A percentile compares a stretch with the other conserved stretches of the same genome.
These are phyloP conservation scores for Ephemerocybe angulata DNA, from an alignment of 768 basidiomycete genomes.

Conservation along the genomic window DNA sequence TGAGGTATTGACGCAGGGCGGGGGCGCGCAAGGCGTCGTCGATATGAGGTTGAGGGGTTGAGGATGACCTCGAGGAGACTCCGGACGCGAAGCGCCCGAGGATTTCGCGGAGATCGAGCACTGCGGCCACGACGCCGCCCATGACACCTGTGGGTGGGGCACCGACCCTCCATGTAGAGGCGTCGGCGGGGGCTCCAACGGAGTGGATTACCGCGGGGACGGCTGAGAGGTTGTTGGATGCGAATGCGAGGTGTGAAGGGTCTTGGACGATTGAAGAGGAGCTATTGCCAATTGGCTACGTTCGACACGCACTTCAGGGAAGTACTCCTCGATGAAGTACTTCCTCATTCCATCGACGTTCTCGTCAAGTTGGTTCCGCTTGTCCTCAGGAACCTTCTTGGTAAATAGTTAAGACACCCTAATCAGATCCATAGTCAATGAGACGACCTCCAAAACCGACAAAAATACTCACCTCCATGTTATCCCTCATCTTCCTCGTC, in stretches of 20 bases:
- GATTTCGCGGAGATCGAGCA: constrained; percentile 66
- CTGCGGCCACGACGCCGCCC: too few species aligned
- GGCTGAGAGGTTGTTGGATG: background rate
- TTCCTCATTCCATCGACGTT: constrained; percentile 56
- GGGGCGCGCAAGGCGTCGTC: constrained; percentile 72
- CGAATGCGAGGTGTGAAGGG: background rate
- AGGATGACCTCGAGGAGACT: constrained; percentile 63
- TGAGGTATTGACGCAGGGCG: constrained; percentile 74
- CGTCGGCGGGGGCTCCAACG: too few species aligned
- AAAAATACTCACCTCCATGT: constrained; percentile 12
- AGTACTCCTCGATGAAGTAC: constrained; percentile 77
- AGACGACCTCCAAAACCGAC: background rate
- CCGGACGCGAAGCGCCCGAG: constrained; percentile 90
- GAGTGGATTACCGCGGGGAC: too few species aligned
- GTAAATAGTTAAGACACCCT: constrained; percentile 29
- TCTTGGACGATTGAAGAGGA: constrained; percentile 25
- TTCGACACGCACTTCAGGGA: constrained; percentile 86
- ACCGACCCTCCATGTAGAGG: too few species aligned
- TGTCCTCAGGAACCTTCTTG: constrained; percentile 65
- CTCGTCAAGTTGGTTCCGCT: constrained; percentile 54
- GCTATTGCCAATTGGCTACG: constrained; percentile 17
- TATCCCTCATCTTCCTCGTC: constrained; percentile 32
- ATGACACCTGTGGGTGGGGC: too few species aligned
- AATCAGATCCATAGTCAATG: background rate
- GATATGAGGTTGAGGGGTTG: constrained; percentile 65